phyloP scores from a whole-genome alignment of 2,329 filamentous ascomycete genomes.

The Hypomyces rosellus region DNA sequence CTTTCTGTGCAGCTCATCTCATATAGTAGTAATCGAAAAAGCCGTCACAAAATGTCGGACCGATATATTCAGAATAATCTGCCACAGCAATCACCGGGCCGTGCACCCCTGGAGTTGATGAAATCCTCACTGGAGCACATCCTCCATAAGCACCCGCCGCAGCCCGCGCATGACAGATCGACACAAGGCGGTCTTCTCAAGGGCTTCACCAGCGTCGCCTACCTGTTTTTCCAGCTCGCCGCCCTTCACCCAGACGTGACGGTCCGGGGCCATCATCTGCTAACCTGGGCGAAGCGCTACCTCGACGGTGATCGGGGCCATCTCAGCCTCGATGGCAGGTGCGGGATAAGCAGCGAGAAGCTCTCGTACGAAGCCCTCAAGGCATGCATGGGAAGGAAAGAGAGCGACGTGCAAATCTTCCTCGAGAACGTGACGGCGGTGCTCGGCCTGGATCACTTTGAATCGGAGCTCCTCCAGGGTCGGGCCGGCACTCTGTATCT shows the following conservation, averaged over 20 bases:
- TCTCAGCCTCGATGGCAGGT: conserved; percentile 35
- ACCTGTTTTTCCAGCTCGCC: conserved; percentile 47
- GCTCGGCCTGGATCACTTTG: conserved; percentile 33
- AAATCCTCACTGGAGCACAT: conserved; percentile 30
- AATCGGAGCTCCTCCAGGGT: conserved; percentile 61
- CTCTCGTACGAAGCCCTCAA: conserved; percentile 41
- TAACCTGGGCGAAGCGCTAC: conserved; percentile 43
- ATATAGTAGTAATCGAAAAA: background rate
- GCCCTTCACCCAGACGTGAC: conserved; percentile 35
- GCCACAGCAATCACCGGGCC: conserved; percentile 22
- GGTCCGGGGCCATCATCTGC: conserved; percentile 35
- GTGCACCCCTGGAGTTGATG: conserved; percentile 24
- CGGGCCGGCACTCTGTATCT: conserved; percentile 63
- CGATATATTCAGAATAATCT: conserved; percentile 31
- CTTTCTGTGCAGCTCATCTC: too few relatives aligned
- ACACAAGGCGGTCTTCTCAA: conserved; percentile 42
- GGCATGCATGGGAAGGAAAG: conserved; percentile 36
- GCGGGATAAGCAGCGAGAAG: conserved; percentile 45
- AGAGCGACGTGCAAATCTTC: conserved; percentile 31
- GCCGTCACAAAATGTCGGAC: conserved; percentile 18
- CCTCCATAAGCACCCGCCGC: conserved; percentile 30
- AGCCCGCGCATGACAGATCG: conserved; percentile 25
- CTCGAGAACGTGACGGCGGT: conserved; percentile 33
- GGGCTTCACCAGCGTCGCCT: conserved; percentile 50
- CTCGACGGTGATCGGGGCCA: conserved; percentile 33